Conservation (phyloP, 2,329 filamentous ascomycete genomes). For the Parastagonospora avenae region DNA sequence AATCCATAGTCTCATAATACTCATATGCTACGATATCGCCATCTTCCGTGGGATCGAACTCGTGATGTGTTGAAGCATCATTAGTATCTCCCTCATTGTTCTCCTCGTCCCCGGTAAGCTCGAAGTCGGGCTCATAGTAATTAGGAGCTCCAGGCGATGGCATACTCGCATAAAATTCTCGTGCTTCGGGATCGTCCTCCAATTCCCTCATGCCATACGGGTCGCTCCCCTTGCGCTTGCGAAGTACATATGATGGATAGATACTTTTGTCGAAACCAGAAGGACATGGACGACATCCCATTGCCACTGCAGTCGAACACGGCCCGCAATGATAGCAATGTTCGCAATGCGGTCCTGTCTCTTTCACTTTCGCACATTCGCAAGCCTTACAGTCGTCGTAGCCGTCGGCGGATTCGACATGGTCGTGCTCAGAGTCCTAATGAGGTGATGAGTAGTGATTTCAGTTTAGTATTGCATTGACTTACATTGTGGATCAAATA, state of each 20-base stretch:
- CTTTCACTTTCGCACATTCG: not conserved
- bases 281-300: conserved; percentile 1
- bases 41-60: not conserved
- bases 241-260: not conserved
- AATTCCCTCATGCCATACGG: no score
- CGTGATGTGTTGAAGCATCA: not conserved
- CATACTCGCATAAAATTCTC: no score
- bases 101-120: no score
- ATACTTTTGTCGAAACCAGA: conserved; percentile 1
- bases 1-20: not conserved
- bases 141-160: no score
- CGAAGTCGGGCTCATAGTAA: no score
- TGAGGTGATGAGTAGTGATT: not conserved
- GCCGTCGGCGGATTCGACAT: not conserved
- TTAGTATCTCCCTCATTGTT: not conserved
- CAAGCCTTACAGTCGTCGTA: not conserved
- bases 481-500: conserved; percentile 1
- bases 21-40: not conserved
- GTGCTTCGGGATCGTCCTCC: no score
- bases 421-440: conserved; percentile 1
- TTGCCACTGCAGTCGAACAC: conserved; percentile 1
- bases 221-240: not conserved
- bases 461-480: not conserved
- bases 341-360: not conserved
- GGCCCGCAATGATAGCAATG: conserved; percentile 2